Conservation (phyloP, 192 early-diverging fungal species). For the Podochytrium sp. region DNA sequence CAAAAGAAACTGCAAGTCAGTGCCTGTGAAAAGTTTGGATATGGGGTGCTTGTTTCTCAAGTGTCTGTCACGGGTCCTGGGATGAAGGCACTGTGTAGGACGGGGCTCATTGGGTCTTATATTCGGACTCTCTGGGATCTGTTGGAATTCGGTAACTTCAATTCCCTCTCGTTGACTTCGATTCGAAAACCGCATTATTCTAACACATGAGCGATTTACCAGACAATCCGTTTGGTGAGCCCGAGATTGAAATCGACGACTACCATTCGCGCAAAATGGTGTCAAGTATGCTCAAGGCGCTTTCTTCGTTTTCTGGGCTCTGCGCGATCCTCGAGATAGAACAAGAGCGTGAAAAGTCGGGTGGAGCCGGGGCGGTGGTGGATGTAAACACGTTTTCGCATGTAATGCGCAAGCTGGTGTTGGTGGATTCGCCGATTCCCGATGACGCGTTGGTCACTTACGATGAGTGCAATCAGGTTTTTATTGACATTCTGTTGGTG, state of each 20-base stretch:
- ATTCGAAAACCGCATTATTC: too few species aligned
- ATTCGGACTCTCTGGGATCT: constrained; percentile 45
- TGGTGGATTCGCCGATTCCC: constrained; percentile 6
- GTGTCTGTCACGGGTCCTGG: constrained; percentile 48
- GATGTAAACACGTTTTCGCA: constrained; percentile 15
- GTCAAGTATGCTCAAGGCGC: constrained; percentile 44
- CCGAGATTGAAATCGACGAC: constrained; percentile 41
- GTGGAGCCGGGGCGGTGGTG: too few species aligned
- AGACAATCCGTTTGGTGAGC: constrained; percentile 34
- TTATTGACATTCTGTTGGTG: background rate
- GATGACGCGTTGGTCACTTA: constrained; percentile 21
- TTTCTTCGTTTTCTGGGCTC: constrained; percentile 51
- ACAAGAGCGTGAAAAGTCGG: background rate
- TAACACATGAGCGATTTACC: too few species aligned
- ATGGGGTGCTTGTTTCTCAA: constrained; percentile 57
- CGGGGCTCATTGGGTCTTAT: constrained; percentile 38
- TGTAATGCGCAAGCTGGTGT: constrained; percentile 29
- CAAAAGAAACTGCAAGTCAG: constrained; percentile 59
- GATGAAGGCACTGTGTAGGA: constrained; percentile 46
- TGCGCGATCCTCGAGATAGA: constrained; percentile 37
- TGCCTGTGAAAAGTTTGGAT: constrained; percentile 60
- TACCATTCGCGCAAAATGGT: constrained; percentile 41
- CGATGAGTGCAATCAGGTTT: constrained; percentile 47
- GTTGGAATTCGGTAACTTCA: constrained; percentile 31
- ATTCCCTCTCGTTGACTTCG: too few species aligned